Percentiles rank a stretch among this genome's conserved stretches.
Evolutionary conservation across 306 rosid genomes (phyloP).

Genomic region (Lathyrus tuberosus): DNA sequence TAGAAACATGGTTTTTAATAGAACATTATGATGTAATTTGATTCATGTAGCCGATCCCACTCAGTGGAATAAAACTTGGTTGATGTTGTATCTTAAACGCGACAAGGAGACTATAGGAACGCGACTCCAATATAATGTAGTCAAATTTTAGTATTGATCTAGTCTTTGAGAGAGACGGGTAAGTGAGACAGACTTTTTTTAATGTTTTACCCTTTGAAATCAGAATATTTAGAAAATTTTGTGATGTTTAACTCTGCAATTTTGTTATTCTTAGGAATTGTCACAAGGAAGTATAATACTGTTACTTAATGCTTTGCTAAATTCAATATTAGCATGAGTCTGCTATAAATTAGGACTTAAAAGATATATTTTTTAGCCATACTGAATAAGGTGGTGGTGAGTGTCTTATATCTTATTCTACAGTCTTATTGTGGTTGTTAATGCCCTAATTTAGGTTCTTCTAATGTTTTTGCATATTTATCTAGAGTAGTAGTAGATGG

Average conservation of each 20-base stretch:
- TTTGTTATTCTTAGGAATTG: constrained; percentile 6
- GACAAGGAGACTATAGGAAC: constrained; percentile 23
- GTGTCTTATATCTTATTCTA: constrained; percentile 9
- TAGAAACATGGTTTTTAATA: too few species aligned
- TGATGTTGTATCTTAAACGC: background rate
- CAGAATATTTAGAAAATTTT: background rate
- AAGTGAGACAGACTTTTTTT: constrained; percentile 7
- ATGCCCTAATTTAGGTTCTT: constrained; percentile 16
- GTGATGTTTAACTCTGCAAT: constrained; percentile 13
- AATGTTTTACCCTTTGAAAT: constrained; percentile 31
- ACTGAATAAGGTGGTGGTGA: constrained; percentile 13
- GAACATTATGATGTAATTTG: too few species aligned
- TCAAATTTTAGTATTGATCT: constrained; percentile 13
- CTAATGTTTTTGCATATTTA: constrained; percentile 27
- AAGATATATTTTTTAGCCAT: constrained; percentile 3
- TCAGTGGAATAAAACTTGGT: too few species aligned
- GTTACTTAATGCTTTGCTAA: constrained; percentile 10
- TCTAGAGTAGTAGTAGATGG: constrained; percentile 27
- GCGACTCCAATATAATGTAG: background rate
- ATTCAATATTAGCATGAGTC: constrained; percentile 9
- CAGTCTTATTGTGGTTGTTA: constrained; percentile 14
- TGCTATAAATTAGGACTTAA: constrained; percentile 1
- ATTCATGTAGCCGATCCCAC: too few species aligned
- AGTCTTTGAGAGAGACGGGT: constrained; percentile 13
- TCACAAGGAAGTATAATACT: constrained; percentile 20